These are phyloP conservation scores for Acacia acuminata DNA, from an alignment of 306 rosid species.

Conservation along the genomic window DNA sequence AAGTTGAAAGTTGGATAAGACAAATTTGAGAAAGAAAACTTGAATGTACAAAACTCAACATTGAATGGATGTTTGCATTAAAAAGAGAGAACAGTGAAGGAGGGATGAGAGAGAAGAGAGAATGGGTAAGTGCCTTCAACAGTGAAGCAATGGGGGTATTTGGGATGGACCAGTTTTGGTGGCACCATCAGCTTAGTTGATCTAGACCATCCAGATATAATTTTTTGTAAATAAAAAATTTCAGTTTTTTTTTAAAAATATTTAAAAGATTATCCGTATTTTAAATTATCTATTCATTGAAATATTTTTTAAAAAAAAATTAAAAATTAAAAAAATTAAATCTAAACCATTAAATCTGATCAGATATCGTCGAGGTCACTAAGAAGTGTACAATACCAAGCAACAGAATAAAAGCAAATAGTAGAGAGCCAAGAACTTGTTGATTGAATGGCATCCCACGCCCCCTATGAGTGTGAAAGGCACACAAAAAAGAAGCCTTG, in stretches of 20 bases:
- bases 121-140: not conserved
- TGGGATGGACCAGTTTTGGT: too few relatives aligned
- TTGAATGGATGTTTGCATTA: not conserved
- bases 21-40: not conserved
- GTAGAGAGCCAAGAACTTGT: not conserved
- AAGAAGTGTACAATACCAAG: not conserved
- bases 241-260: too few relatives aligned
- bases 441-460: too few relatives aligned
- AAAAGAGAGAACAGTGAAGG: not conserved
- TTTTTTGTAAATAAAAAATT: too few relatives aligned
- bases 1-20: not conserved
- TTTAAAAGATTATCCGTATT: too few relatives aligned
- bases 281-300: too few relatives aligned
- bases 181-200: too few relatives aligned
- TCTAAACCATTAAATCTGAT: too few relatives aligned
- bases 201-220: accelerated
- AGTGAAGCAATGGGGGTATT: not conserved
- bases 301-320: too few relatives aligned
- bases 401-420: not conserved
- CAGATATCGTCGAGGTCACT: not conserved
- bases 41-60: not conserved
- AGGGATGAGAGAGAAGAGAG: not conserved
- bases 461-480: not conserved
- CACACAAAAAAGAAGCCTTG: not conserved
- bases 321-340: too few relatives aligned